Percentiles rank a stretch among this genome's conserved stretches.
phyloP scores from a whole-genome alignment of 176 grass and related monocot species.

The Bolboschoenus planiculmis region DNA sequence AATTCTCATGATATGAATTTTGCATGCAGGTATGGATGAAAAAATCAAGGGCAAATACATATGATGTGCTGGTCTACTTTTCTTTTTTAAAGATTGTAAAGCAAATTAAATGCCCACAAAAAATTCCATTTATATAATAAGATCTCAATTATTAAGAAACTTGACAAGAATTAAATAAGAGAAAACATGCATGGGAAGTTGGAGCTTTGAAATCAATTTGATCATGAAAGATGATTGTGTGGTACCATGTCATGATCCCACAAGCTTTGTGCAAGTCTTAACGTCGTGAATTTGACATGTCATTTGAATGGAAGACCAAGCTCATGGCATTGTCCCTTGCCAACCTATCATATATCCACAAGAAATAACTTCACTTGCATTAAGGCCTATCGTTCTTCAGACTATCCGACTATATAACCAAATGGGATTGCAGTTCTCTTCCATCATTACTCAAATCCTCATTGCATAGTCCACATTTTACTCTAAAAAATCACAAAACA shows the following conservation, averaged over 20 bases:
- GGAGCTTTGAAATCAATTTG: not conserved
- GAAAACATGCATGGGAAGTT: not conserved
- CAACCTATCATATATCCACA: not conserved
- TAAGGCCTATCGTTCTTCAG: not conserved
- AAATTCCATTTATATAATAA: not conserved
- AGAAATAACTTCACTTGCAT: not conserved
- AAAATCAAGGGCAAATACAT: too few relatives aligned
- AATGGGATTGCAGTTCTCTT: not conserved
- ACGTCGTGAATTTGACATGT: not conserved
- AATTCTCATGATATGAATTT: too few relatives aligned
- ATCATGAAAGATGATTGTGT: not conserved
- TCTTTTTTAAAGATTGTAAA: too few relatives aligned
- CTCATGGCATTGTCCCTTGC: conserved; percentile 27
- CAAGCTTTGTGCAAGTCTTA: not conserved
- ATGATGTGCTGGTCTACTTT: too few relatives aligned
- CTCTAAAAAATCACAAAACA: too few relatives aligned
- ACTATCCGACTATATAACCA: conserved; percentile 11
- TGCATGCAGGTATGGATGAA: too few relatives aligned
- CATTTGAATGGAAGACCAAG: not conserved
- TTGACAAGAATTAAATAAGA: not conserved
- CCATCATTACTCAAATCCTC: too few relatives aligned
- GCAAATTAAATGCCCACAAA: too few relatives aligned
- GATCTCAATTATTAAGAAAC: too few relatives aligned
- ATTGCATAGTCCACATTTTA: too few relatives aligned
- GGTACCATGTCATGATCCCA: not conserved